These are phyloP conservation scores for Monosporascus cannonballus DNA, from an alignment of 2,329 filamentous ascomycete species.

Conservation along the genomic window DNA sequence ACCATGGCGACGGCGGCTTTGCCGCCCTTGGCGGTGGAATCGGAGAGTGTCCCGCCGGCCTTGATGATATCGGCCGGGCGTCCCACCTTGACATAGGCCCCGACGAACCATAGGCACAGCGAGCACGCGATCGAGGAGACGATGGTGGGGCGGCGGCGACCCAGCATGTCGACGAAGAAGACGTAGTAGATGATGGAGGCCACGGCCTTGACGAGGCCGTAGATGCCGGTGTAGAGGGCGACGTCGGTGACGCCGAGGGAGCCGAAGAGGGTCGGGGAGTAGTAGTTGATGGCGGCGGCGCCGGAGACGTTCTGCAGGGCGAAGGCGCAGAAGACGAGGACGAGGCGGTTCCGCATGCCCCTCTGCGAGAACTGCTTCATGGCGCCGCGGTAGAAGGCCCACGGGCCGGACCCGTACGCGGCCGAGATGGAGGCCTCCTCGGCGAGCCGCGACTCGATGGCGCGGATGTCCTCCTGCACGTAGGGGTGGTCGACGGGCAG, in stretches of 20 bases:
- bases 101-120: constrained; percentile 44
- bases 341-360: constrained; percentile 35
- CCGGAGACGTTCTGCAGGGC: constrained; percentile 35
- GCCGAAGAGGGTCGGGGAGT: constrained; percentile 34
- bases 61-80: constrained; percentile 40
- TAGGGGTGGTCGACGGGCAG: constrained; percentile 34
- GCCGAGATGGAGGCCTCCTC: constrained; percentile 28
- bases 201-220: constrained; percentile 39
- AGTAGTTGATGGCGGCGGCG: constrained; percentile 38
- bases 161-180: constrained; percentile 33
- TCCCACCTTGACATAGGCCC: constrained; percentile 46
- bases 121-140: constrained; percentile 42
- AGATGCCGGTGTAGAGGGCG: constrained; percentile 44
- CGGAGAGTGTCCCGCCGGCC: constrained; percentile 34
- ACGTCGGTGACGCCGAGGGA: constrained; percentile 40
- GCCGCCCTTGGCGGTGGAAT: constrained; percentile 38
- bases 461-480: constrained; percentile 42
- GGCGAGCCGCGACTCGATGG: constrained; percentile 32
- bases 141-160: constrained; percentile 35
- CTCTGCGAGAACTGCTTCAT: constrained; percentile 29
- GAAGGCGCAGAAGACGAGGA: constrained; percentile 32
- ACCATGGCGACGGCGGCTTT: constrained; percentile 48
- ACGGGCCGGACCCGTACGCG: constrained; percentile 26
- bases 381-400: constrained; percentile 29
- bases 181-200: constrained; percentile 36